Percentiles rank a stretch among this genome's conserved stretches.
phyloP scores from a whole-genome alignment of 495 filamentous ascomycete species.

The Xylaria telfairii region DNA sequence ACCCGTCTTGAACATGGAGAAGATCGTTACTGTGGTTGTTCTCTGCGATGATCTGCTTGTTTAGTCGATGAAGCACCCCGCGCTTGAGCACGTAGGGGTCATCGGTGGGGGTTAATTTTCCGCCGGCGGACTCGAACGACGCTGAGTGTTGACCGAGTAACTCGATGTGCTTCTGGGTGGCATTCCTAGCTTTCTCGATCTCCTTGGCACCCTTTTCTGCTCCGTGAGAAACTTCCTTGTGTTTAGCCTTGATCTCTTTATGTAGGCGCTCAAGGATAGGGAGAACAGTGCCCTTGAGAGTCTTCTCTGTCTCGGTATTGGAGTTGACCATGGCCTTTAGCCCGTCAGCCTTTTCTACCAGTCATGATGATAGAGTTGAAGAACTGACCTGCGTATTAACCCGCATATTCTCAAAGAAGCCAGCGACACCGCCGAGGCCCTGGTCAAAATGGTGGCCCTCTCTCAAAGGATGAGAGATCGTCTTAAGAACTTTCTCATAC shows the following conservation, averaged over 20 bases:
- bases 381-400: constrained; percentile 79
- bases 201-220: constrained; percentile 86
- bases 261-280: constrained; percentile 90
- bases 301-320: constrained; percentile 87
- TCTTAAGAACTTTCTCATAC: constrained; percentile 94
- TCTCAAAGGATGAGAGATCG: constrained; percentile 81
- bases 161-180: constrained; percentile 95
- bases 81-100: constrained; percentile 91
- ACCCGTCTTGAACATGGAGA: constrained; percentile 85
- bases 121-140: constrained; percentile 70
- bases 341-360: constrained; percentile 18
- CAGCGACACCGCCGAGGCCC: constrained; percentile 79
- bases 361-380: neutral
- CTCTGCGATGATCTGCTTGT: constrained; percentile 91
- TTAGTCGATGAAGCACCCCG: constrained; percentile 79
- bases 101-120: constrained; percentile 67
- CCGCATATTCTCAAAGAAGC: constrained; percentile 91
- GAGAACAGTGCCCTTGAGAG: constrained; percentile 78
- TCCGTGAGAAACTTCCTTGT: constrained; percentile 84
- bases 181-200: constrained; percentile 84
- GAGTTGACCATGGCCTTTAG: constrained; percentile 77
- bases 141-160: constrained; percentile 85
- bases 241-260: constrained; percentile 93
- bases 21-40: constrained; percentile 94
- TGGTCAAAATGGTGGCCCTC: constrained; percentile 93